Conservation (phyloP, 192 early-diverging fungal species). For the Chytriomyces sp. region DNA sequence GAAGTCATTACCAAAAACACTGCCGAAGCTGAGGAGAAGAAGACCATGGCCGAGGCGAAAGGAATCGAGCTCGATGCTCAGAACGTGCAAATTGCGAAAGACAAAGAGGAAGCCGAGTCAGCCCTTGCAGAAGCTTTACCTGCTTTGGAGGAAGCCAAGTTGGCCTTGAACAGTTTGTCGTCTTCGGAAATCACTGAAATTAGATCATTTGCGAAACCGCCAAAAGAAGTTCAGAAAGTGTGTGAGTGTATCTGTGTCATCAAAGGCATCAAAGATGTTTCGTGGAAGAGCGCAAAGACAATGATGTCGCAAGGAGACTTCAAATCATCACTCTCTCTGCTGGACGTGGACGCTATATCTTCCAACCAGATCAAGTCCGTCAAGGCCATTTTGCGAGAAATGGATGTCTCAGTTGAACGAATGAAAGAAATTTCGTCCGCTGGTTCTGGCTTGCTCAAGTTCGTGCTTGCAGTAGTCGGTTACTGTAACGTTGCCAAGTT, state of each 20-base stretch:
- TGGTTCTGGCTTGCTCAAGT: constrained; percentile 62
- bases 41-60: constrained; percentile 64
- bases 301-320: constrained; percentile 70
- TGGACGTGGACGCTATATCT: constrained; percentile 64
- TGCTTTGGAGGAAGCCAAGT: constrained; percentile 61
- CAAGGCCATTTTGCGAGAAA: constrained; percentile 60
- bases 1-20: constrained; percentile 69
- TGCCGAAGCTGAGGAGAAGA: constrained; percentile 64
- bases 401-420: constrained; percentile 61
- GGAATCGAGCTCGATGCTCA: constrained; percentile 60
- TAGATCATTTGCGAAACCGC: constrained; percentile 65
- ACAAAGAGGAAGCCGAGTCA: constrained; percentile 70
- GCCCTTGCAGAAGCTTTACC: constrained; percentile 66
- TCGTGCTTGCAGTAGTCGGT: constrained; percentile 64
- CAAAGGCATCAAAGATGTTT: constrained; percentile 69
- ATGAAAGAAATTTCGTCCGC: constrained; percentile 68
- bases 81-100: constrained; percentile 67
- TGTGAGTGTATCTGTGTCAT: constrained; percentile 70
- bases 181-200: constrained; percentile 68
- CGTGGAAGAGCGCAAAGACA: constrained; percentile 67
- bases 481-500: constrained; percentile 67
- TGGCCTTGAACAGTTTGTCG: constrained; percentile 61
- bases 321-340: constrained; percentile 56
- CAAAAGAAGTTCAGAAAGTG: constrained; percentile 69
- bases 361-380: constrained; percentile 61